Percentiles rank a stretch among this genome's conserved stretches.
Conservation (phyloP, 2,329 filamentous ascomycete species). For the Mycosphaerelloides madeirae region DNA sequence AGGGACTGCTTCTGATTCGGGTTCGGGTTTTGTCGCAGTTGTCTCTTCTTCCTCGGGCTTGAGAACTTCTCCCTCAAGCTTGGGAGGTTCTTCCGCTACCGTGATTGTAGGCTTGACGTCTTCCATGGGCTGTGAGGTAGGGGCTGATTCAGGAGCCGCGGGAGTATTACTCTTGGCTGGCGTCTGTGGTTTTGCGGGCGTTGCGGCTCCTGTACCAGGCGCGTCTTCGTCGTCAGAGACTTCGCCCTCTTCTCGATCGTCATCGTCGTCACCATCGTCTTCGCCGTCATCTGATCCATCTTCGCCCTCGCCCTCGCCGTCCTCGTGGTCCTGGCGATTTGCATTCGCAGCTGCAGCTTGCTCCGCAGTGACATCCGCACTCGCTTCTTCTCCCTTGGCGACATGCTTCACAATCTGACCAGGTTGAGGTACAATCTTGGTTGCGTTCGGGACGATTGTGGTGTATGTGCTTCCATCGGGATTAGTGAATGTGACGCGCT, state of each 20-base stretch:
- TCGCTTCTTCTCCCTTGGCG: slow-evolving; percentile 32
- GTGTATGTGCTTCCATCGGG: slow-evolving; percentile 41
- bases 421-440: slow-evolving; percentile 33
- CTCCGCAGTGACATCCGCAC: slow-evolving; percentile 35
- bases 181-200: slow-evolving; percentile 18
- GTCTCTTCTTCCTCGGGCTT: slow-evolving; percentile 1
- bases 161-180: slow-evolving; percentile 14
- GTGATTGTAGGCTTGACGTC: slow-evolving; percentile 11
- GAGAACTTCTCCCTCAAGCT: no score
- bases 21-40: slow-evolving; percentile 2
- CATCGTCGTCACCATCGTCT: slow-evolving; percentile 48
- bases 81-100: slow-evolving; percentile 4
- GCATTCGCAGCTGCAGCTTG: slow-evolving; percentile 38
- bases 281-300: slow-evolving; percentile 48
- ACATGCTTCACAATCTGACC: slow-evolving; percentile 34
- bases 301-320: slow-evolving; percentile 43
- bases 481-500: slow-evolving; percentile 58
- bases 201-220: slow-evolving; percentile 19
- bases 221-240: slow-evolving; percentile 30
- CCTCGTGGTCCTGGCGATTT: slow-evolving; percentile 40
- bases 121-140: slow-evolving; percentile 12
- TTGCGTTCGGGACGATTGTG: slow-evolving; percentile 34
- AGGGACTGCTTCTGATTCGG: slow-evolving; percentile 4
- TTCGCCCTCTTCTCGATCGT: slow-evolving; percentile 36
- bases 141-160: slow-evolving; percentile 2